Evolutionary conservation across 805 yeast species (phyloP).

Genomic region (Spathaspora arborariae): DNA sequence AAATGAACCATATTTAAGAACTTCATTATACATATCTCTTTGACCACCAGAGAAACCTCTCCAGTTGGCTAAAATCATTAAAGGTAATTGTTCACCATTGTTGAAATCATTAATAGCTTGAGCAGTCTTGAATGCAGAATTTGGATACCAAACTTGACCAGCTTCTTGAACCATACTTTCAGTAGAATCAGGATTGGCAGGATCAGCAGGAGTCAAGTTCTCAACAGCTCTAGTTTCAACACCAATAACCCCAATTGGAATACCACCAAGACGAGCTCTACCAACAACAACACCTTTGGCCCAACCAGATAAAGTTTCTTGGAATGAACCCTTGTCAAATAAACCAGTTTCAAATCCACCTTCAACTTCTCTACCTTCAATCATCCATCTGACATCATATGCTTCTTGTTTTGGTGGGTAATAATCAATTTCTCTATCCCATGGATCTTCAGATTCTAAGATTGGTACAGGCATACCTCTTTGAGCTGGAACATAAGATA

Average conservation of each 20-base stretch:
- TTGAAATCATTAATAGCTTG: conserved; percentile 98
- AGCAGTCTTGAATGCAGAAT: conserved; percentile 98
- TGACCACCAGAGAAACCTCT: conserved; percentile 99
- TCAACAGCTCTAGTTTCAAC: conserved; percentile 92
- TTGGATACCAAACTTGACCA: conserved; percentile 99
- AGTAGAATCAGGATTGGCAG: conserved; percentile 94
- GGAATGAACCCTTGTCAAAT: conserved; percentile 91
- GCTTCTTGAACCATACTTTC: conserved; percentile 89
- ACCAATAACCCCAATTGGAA: conserved; percentile 96
- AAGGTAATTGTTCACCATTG: conserved; percentile 95
- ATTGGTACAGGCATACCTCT: conserved; percentile 90
- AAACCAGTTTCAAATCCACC: conserved; percentile 81
- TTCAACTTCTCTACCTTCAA: conserved; percentile 73
- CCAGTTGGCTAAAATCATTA: conserved; percentile 98
- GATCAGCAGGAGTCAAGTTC: conserved; percentile 93
- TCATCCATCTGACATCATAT: conserved; percentile 93
- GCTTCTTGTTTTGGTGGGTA: conserved; percentile 67
- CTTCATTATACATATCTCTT: conserved; percentile 98
- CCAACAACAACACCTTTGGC: conserved; percentile 98
- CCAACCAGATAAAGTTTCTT: conserved; percentile 97
- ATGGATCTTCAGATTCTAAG: conserved; percentile 70
- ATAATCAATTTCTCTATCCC: conserved; percentile 93
- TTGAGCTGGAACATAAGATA: conserved; percentile 89
- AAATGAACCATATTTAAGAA: conserved; percentile 92
- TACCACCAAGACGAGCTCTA: conserved; percentile 98